phyloP scores from a whole-genome alignment of 2,329 filamentous ascomycete genomes.

The Ophiobolus disseminans region DNA sequence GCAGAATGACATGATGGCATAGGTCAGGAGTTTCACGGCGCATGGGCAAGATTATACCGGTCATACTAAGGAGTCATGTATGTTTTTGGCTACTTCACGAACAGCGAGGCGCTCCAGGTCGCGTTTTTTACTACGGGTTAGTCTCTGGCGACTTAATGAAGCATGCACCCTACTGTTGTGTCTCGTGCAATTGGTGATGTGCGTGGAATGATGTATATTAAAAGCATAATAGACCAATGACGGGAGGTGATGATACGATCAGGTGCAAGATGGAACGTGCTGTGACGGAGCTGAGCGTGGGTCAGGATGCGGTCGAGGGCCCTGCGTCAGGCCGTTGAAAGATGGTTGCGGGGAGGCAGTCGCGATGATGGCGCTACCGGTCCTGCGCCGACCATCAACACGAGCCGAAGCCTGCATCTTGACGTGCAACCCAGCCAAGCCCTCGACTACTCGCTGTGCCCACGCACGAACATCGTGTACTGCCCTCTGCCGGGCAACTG shows the following conservation, averaged over 20 bases:
- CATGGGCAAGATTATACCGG: slow-evolving; percentile 16
- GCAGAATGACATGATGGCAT: slow-evolving; percentile 7
- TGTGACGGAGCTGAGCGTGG: neutral
- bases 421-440: slow-evolving; percentile 4
- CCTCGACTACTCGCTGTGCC: neutral
- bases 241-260: too few species aligned
- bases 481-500: slow-evolving; percentile 2
- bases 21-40: slow-evolving; percentile 28
- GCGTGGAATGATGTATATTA: too few species aligned
- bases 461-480: neutral
- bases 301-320: neutral
- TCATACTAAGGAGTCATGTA: slow-evolving; percentile 10
- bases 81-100: slow-evolving; percentile 8
- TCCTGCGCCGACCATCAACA: slow-evolving; percentile 6
- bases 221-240: too few species aligned
- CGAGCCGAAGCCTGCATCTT: slow-evolving; percentile 1
- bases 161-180: too few species aligned
- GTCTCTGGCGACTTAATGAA: neutral
- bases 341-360: neutral
- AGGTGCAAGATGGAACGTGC: neutral
- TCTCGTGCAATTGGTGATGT: too few species aligned
- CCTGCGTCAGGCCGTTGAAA: neutral
- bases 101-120: neutral
- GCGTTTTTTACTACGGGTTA: slow-evolving; percentile 1
- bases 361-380: neutral